Conservation (phyloP, 129 eudicot genomes). For the Tagetes patula region DNA sequence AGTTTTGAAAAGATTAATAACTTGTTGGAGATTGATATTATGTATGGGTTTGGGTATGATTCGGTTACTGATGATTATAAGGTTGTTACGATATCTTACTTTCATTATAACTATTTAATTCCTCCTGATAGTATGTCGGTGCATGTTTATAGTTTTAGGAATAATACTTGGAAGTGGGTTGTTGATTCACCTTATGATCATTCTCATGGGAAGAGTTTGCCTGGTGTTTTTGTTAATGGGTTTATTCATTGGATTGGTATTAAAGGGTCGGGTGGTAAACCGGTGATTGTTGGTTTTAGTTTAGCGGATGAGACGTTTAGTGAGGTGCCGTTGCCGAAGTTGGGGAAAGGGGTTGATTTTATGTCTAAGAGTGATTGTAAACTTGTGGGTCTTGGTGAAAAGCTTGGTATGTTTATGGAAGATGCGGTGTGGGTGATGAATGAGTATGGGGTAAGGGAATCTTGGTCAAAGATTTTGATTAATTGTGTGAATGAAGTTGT, state of each 20-base stretch:
- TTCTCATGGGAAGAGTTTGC: conserved; percentile 29
- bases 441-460: conserved; percentile 20
- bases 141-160: conserved; percentile 43
- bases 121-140: conserved; percentile 34
- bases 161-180: conserved; percentile 47
- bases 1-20: background rate
- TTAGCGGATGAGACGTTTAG: conserved; percentile 43
- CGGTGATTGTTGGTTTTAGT: conserved; percentile 48
- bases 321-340: conserved; percentile 37
- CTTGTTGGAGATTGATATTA: conserved; percentile 19
- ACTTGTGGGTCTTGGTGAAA: conserved; percentile 23
- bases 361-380: background rate
- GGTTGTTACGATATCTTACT: conserved; percentile 47
- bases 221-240: conserved; percentile 54
- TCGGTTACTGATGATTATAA: conserved; percentile 44
- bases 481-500: conserved; percentile 1
- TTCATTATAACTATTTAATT: conserved; percentile 32
- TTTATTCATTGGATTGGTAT: conserved; percentile 51
- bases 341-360: background rate
- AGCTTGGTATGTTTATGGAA: conserved; percentile 22
- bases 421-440: conserved; percentile 33
- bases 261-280: background rate
- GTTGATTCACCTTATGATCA: conserved; percentile 49
- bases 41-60: conserved; percentile 73
- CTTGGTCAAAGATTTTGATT: conserved; percentile 23